Evolutionary conservation across 768 basidiomycete species (phyloP), one percentile per base, ranked within the genome.

Genomic region (Mrakia frigida): DNA sequence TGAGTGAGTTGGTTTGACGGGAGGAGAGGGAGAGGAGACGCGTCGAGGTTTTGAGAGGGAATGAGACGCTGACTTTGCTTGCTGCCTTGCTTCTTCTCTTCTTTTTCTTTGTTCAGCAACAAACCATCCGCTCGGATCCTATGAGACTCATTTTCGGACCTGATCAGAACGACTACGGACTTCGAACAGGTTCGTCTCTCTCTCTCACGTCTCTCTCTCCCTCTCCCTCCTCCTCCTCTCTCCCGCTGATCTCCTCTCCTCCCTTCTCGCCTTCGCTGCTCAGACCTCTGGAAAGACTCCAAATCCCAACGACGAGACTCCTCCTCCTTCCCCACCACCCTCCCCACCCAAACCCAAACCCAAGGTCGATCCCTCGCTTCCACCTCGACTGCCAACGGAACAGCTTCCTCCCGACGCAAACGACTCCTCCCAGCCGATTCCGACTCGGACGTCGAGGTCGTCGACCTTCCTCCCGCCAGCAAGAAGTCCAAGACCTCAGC

Each of bases 371-470:
- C 35, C 65, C 2, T 14, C 35, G 31, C 35, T 13, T 35, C 37
- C 33, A 21, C 35, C 31, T 63, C 61, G 9, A 63, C 61, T 5
- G 9, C 63, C 63, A 65, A 65, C 63, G 63, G 63, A 31, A 33
- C 63, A 31, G 63, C 33, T 21, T n/a, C 63, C 31, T 65, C 63
- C 21, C 65, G 65, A 39, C 65, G 65, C 33, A 68, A 41, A 39
- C 65, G 65, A 25, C 65, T 68, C 37, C 37, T 68, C 21, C 65
- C 65, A 16, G 65, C 65, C 37, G 65, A 68, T 39, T 65, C 63
- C 37, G 65, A 39, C 37, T 41, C 65, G 1, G 65, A 68, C 35
- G 35, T 25, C 37, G 37, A 68, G 21, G 46, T 18, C 6, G 25
- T n/a, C 56, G 56, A 56, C 10, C 56, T 25, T 56, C 25, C n/a